Conservation (phyloP, 495 filamentous ascomycete genomes). For the Chaetomium cochliodes region DNA sequence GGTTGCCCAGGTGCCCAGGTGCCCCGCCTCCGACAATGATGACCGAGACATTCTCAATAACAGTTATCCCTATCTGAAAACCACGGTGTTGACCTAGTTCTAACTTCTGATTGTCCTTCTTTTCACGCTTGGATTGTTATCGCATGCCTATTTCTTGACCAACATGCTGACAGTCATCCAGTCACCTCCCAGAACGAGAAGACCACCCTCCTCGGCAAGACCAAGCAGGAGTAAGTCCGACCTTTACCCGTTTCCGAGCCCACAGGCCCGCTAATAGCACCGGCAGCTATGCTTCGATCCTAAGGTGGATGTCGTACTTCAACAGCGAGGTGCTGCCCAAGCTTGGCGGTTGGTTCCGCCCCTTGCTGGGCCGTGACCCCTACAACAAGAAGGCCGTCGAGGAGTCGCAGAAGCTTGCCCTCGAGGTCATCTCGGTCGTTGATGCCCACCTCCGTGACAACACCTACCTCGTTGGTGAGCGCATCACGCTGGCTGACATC, state of each 20-base stretch:
- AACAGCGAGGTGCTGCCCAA: slow-evolving; percentile 77
- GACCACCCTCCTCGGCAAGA: slow-evolving; percentile 97
- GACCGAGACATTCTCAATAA: slow-evolving; percentile 63
- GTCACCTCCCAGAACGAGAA: slow-evolving; percentile 99
- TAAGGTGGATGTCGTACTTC: slow-evolving; percentile 93
- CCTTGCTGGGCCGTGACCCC: slow-evolving; percentile 72
- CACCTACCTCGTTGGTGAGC: slow-evolving; percentile 97
- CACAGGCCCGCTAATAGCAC: slow-evolving; percentile 27
- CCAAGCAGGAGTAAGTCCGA: slow-evolving; percentile 85
- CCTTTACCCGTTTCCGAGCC: background rate
- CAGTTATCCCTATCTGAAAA: slow-evolving; percentile 99
- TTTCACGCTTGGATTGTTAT: slow-evolving; percentile 20
- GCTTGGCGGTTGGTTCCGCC: slow-evolving; percentile 83
- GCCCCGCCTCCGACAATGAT: slow-evolving; percentile 56
- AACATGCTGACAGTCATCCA: slow-evolving; percentile 47
- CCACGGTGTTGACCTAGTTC: slow-evolving; percentile 68
- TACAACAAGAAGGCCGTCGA: slow-evolving; percentile 99
- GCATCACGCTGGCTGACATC: slow-evolving; percentile 92
- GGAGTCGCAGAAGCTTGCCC: slow-evolving; percentile 63
- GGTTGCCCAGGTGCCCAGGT: slow-evolving; percentile 10
- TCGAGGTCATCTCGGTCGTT: slow-evolving; percentile 65
- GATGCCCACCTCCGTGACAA: slow-evolving; percentile 86
- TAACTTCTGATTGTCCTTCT: slow-evolving; percentile 55
- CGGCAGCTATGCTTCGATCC: slow-evolving; percentile 80
- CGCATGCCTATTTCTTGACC: slow-evolving; percentile 26